Percentiles rank a stretch among this genome's conserved stretches.
phyloP scores from a whole-genome alignment of 148 eudicot genomes.

The Cornus kousa region DNA sequence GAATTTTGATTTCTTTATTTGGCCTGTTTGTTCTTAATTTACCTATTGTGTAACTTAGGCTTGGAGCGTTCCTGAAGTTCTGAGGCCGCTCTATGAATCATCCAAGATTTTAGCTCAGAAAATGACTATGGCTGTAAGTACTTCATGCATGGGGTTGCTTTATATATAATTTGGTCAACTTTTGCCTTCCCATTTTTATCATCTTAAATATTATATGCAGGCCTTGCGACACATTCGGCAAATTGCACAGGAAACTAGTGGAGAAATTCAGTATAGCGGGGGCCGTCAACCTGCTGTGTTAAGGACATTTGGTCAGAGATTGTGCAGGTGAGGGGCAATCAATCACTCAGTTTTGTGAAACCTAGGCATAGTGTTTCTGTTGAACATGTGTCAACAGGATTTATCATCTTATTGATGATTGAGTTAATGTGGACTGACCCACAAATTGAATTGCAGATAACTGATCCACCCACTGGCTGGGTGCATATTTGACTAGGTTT shows the following conservation, averaged over 20 bases:
- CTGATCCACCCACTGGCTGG: background rate
- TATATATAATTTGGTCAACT: background rate
- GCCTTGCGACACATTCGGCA: conserved; percentile 57
- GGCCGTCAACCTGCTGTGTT: conserved; percentile 67
- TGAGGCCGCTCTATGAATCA: conserved; percentile 66
- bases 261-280: conserved; percentile 44
- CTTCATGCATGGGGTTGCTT: background rate
- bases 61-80: conserved; percentile 59
- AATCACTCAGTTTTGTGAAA: background rate
- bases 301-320: conserved; percentile 60
- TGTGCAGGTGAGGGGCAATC: conserved; percentile 38
- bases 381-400: background rate
- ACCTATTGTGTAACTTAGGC: conserved; percentile 23
- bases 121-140: conserved; percentile 58
- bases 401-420: background rate
- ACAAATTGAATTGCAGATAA: background rate
- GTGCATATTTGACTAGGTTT: background rate
- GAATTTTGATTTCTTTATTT: background rate
- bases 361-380: no score
- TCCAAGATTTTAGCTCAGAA: conserved; percentile 63
- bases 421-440: background rate
- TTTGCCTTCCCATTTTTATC: background rate
- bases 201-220: conserved; percentile 21
- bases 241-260: conserved; percentile 60
- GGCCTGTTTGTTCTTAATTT: background rate